A percentile compares a stretch with the other conserved stretches of the same genome.
Conservation (phyloP, 345 rosid species). For the Fremontodendron californicum region DNA sequence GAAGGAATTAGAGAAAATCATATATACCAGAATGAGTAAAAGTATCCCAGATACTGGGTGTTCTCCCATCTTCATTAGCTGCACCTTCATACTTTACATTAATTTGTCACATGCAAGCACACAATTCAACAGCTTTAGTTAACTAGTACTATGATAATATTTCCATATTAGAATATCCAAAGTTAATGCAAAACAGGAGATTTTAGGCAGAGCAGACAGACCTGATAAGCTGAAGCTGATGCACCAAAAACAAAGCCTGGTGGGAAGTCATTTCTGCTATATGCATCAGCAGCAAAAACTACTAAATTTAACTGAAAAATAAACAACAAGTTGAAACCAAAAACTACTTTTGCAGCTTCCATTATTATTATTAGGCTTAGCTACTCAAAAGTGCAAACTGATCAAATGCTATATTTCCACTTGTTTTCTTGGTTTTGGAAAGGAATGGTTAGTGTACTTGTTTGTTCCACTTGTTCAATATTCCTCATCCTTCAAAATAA, state of each 20-base stretch:
- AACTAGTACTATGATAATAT: not conserved
- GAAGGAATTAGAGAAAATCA: not conserved
- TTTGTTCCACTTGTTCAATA: not conserved
- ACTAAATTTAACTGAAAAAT: conserved; percentile 16
- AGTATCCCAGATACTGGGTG: conserved; percentile 59
- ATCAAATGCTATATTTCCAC: not conserved
- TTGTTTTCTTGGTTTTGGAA: not conserved
- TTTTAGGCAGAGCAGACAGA: not conserved
- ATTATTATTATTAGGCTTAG: not conserved
- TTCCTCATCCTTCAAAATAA: not conserved
- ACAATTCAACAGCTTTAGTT: not conserved
- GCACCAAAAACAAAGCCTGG: conserved; percentile 53
- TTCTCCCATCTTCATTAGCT: conserved; percentile 53
- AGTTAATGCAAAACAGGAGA: not conserved
- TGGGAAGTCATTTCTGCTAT: conserved; percentile 49
- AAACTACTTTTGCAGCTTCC: not conserved
- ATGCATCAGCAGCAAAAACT: conserved; percentile 24
- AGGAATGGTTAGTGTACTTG: not conserved
- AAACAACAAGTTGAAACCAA: not conserved
- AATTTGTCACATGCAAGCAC: not conserved
- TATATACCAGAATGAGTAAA: conserved; percentile 38
- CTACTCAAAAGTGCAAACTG: not conserved
- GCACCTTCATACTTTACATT: conserved; percentile 48
- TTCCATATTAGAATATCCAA: not conserved
- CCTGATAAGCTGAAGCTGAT: conserved; percentile 61